phyloP scores from a whole-genome alignment of 495 filamentous ascomycete genomes.

The Pyronema omphalodes region DNA sequence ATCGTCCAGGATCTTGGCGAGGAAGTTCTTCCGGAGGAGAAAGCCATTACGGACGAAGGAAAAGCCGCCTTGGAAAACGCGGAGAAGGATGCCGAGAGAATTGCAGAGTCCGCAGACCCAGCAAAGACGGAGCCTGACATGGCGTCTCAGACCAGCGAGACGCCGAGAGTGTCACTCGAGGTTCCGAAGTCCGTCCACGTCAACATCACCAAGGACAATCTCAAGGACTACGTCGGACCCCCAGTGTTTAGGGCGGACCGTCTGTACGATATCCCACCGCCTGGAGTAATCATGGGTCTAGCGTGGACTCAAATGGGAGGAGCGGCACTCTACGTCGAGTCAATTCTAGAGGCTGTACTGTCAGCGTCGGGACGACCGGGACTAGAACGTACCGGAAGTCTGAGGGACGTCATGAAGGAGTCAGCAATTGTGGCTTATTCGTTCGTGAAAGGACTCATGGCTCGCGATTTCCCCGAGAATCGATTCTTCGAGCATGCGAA shows the following conservation, averaged over 20 bases:
- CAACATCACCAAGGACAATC: constrained; percentile 66
- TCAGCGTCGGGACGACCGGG: constrained; percentile 51
- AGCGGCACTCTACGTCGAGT: constrained; percentile 90
- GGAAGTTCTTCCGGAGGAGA: constrained; percentile 58
- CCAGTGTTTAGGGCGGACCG: constrained; percentile 90
- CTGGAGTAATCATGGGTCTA: constrained; percentile 97
- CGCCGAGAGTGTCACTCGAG: constrained; percentile 57
- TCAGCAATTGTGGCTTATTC: constrained; percentile 87
- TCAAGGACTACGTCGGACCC: constrained; percentile 95
- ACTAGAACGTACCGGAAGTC: constrained; percentile 78
- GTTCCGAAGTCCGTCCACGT: constrained; percentile 81
- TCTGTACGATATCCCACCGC: constrained; percentile 81
- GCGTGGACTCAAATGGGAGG: constrained; percentile 98
- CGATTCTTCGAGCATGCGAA: constrained; percentile 91
- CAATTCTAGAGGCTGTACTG: constrained; percentile 72
- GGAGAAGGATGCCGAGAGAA: constrained; percentile 29
- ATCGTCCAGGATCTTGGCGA: constrained; percentile 93
- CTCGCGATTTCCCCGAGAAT: constrained; percentile 67
- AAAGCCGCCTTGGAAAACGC: constrained; percentile 62
- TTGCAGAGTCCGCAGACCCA: constrained; percentile 22
- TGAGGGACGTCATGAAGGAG: constrained; percentile 97
- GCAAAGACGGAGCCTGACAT: constrained; percentile 32
- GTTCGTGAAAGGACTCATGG: constrained; percentile 80
- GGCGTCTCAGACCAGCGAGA: constrained; percentile 53
- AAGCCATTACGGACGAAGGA: constrained; percentile 73